phyloP scores from a whole-genome alignment of 1,284 basidiomycete species.

The Amylostereum chailletii region DNA sequence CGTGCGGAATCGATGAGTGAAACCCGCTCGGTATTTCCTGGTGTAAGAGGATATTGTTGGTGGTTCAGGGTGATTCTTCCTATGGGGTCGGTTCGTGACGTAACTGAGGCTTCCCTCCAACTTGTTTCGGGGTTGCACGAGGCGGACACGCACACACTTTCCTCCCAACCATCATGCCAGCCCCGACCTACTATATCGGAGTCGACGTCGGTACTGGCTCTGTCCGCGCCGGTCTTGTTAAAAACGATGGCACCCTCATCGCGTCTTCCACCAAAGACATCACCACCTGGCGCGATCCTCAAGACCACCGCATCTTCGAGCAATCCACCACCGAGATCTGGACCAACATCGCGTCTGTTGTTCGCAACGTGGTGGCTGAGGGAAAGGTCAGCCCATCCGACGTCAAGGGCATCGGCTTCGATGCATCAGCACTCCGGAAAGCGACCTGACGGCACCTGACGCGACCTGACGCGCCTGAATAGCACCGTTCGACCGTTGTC shows the following conservation, averaged over 20 bases:
- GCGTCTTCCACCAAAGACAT: conserved; percentile 77
- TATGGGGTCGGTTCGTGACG: too few relatives aligned
- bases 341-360: conserved; percentile 65
- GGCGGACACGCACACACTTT: neutral
- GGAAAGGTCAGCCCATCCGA: conserved; percentile 52
- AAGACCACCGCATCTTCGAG: conserved; percentile 92
- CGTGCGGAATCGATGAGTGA: too few relatives aligned
- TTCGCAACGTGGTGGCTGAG: conserved; percentile 59
- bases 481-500: too few relatives aligned
- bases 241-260: conserved; percentile 65
- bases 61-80: too few relatives aligned
- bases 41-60: too few relatives aligned
- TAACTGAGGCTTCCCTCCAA: too few relatives aligned
- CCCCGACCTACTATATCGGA: conserved; percentile 48
- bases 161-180: conserved; percentile 5
- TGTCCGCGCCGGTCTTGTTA: conserved; percentile 81
- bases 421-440: too few relatives aligned
- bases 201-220: conserved; percentile 89
- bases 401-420: conserved; percentile 91
- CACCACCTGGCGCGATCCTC: conserved; percentile 75
- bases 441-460: too few relatives aligned
- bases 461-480: too few relatives aligned
- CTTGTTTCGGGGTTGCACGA: too few relatives aligned
- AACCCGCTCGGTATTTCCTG: too few relatives aligned
- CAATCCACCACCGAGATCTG: conserved; percentile 88